Conservation (phyloP, 2,329 filamentous ascomycete species). For the Sporothrix protearum region DNA sequence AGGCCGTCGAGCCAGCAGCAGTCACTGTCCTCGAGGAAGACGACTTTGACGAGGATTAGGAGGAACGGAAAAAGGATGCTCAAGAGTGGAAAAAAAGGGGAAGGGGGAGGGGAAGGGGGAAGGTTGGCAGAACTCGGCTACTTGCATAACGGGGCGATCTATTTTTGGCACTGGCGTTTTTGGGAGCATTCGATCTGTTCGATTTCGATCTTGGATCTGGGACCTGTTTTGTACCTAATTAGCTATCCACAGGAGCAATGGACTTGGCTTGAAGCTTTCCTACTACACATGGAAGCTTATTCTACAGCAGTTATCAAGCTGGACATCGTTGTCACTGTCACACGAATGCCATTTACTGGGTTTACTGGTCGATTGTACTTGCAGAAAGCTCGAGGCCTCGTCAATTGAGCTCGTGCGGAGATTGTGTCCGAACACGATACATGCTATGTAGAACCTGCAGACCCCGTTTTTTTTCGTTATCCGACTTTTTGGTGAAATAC, state of each 20-base stretch:
- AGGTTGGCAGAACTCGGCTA: neutral
- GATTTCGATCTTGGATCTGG: neutral
- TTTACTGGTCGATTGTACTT: neutral
- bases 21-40: conserved; percentile 23
- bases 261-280: neutral
- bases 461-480: conserved; percentile 20
- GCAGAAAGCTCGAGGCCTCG: conserved; percentile 6
- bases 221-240: conserved; percentile 1
- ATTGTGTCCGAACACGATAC: neutral
- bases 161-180: conserved; percentile 17
- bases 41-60: conserved; percentile 11
- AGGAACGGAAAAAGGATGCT: neutral
- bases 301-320: neutral
- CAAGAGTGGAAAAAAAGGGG: neutral
- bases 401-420: conserved; percentile 5
- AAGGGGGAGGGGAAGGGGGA: neutral
- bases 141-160: conserved; percentile 20
- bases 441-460: neutral
- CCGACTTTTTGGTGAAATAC: neutral
- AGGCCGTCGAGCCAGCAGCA: conserved; percentile 31
- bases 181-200: conserved; percentile 3
- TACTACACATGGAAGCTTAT: neutral
- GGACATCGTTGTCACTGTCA: neutral
- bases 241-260: neutral
- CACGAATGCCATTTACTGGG: neutral